Base-by-base conservation (phyloP, 106 monocot species). In the Xerophyta viscosa region DNA sequence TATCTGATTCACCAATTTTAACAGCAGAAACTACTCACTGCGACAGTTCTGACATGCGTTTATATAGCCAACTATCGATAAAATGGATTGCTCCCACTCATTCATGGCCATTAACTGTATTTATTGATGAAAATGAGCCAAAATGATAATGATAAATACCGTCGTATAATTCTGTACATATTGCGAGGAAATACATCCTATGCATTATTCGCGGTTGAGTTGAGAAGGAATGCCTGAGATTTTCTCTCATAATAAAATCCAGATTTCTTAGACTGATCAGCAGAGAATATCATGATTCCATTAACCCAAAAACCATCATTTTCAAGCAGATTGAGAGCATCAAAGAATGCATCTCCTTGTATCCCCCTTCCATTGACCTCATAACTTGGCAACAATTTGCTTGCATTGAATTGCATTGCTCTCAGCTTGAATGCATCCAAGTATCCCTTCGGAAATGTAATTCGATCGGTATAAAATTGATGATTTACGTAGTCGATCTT, bases 401-500 rank as follows among this genome's bases (percentile, higher is more conserved):
- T 39, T 6, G 66, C 66, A 29, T 66, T 30, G 29, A 66, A 73
- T 54, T 73, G 66, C 3, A 27, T 17, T 10, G 52, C 66, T 39
- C 60, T 30, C 14, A 28, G 27, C 47, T 27, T 54, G 48, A 73
- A 73, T 15, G 41, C 65, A 30, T 52, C 31, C 26, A 60, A 13
- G 48, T 66, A 73, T 2, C 23, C 37, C 11, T 7, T 27, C 24
- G 66, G 66, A 15, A 12, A 15, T 28, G 7, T 46, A 39, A 61
- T 60, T 11, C 20, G 26, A 25, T 66, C 66, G 2, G 73, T 61
- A 21, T 73, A 73, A 29, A 73, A 73, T 61, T 73, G 73, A 52
- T 66, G 50, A 31, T 73, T 73, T 0, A 73, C 66, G 22, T 73
- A 73, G 60, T 73, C 66, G 12, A 73, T 73, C 1, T 41, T 61